Base-by-base conservation (phyloP, 495 filamentous ascomycete species). In the Schizothecium vesticola region DNA sequence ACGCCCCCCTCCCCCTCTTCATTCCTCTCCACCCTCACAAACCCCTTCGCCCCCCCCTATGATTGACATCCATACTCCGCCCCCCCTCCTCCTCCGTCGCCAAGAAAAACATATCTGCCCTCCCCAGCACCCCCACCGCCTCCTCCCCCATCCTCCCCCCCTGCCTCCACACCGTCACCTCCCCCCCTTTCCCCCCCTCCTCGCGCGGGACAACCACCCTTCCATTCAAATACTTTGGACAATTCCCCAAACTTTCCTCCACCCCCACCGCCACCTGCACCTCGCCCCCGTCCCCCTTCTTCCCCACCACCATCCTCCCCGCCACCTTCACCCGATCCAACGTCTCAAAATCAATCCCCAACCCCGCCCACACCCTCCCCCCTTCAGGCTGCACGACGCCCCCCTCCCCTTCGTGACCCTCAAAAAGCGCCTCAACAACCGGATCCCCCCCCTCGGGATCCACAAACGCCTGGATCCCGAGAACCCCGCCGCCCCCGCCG, bases 21-120 rank as follows among this genome's bases (percentile, higher is more conserved):
- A 73, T 91, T 90, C 26, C 80, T 81, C 0, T 88, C 64, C 25
- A 93, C 79, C 25, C 91, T 84, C 9, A 92, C 79, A 76, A 94
- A 93, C 3, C 92, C 92, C 24, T 83, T 81, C 6, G 90, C 83
- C 0, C 92, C 51, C 92, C 92, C 25, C 92, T 86, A 69, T 91
- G 87, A 73, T 95, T 95, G n/a, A 89, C 90, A 75, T 94, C 92
- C 92, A 96, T 94, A 70, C 87, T 88, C 23, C 75, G 72, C n/a
- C 84, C 82, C 69, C 89, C 73, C n/a, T 84, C 82, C 70, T 90
- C 81, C 13, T 83, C 85, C 43, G 86, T 88, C 26, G 90, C 89
- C 21, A 95, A 79, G 75, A 96, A 95, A 69, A 96, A 88, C 36
- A 91, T 78, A 73, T 94, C 92, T 22, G 91, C 86, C 69, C 87